Evolutionary conservation across 148 eudicot species (phyloP), one percentile per base, ranked within the genome.

Genomic region (Fagopyrum homotropicum): DNA sequence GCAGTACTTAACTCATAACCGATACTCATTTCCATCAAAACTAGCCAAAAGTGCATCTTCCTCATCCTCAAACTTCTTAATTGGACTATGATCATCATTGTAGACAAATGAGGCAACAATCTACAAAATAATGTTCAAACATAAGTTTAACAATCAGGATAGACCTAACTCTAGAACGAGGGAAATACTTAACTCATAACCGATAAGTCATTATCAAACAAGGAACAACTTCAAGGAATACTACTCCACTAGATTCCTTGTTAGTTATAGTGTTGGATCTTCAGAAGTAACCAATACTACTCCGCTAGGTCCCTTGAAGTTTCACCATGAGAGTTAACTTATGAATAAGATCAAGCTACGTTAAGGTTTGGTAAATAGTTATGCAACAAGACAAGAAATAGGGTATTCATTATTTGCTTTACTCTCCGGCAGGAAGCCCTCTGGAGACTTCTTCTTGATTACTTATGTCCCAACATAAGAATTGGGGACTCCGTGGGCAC

Each of bases 31-130:
- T 74, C 97, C 97, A 80, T 89, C 88, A 75, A 61, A 86, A 76
- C 79, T 88, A 64, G 80, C 76, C 61, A 93, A 78, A 74, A 93
- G 91, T 35, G 97, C 89, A 83, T 92, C 89, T 84, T 91, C 97
- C 57, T 64, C 86, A 79, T 85, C 92, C 64, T 76, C 79, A n/a
- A 86, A 77, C 69, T 88, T 84, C 82, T 87, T 89, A 70, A 91
- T 92, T 26, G 82, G 87, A 57, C 83, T 47, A 73, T 75, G 82
- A 61, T 85, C 83, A 79, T 90, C 92, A 71, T 93, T 88, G 86
- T 89, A 89, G 22, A 82, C 69, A 78, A 93, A 97, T 19, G 94
- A 86, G 72, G 94, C 91, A 82, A 86, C 86, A 83, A 89, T 94
- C 98, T 93, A 77, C 52, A 35, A 48, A 48, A 14, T 16, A 17